phyloP scores from a whole-genome alignment of 2,329 filamentous ascomycete species.

The Colletotrichum higginsianum region DNA sequence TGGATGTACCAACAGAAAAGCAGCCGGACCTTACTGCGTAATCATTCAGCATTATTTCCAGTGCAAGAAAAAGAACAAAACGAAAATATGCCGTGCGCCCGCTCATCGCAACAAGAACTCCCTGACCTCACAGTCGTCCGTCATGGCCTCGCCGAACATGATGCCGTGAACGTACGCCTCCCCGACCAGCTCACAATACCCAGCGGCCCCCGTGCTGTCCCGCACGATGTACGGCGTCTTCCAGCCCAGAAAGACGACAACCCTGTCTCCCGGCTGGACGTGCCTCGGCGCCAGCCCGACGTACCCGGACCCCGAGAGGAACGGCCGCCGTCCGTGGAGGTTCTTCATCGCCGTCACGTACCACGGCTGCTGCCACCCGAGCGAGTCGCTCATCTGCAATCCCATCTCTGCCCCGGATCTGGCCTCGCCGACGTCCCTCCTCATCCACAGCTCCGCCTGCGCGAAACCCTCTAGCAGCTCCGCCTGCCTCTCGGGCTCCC shows the following conservation, averaged over 20 bases:
- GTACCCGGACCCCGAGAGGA: slow-evolving; percentile 23
- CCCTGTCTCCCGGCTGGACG: not conserved
- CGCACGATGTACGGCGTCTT: slow-evolving; percentile 38
- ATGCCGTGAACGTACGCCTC: slow-evolving; percentile 33
- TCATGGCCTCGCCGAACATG: slow-evolving; percentile 32
- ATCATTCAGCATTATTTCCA: no score
- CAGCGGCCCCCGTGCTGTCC: not conserved
- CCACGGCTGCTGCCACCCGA: slow-evolving; percentile 19
- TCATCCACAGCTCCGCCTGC: slow-evolving; percentile 6
- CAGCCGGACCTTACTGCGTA: no score
- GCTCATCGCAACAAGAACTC: not conserved
- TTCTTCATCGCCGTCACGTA: slow-evolving; percentile 14
- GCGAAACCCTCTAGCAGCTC: slow-evolving; percentile 18
- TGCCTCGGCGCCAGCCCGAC: slow-evolving; percentile 33
- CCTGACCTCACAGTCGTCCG: not conserved
- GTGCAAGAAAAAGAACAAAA: not conserved
- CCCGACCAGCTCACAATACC: not conserved
- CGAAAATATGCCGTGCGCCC: not conserved
- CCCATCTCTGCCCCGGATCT: not conserved
- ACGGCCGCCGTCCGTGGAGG: slow-evolving; percentile 18
- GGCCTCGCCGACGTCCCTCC: not conserved
- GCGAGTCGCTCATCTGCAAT: not conserved
- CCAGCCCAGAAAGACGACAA: slow-evolving; percentile 34
- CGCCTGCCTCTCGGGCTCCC: slow-evolving; percentile 4
- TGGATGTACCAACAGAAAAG: no score